phyloP scores from a whole-genome alignment of 164 flowering plant species.

The Taxillus chinensis region DNA sequence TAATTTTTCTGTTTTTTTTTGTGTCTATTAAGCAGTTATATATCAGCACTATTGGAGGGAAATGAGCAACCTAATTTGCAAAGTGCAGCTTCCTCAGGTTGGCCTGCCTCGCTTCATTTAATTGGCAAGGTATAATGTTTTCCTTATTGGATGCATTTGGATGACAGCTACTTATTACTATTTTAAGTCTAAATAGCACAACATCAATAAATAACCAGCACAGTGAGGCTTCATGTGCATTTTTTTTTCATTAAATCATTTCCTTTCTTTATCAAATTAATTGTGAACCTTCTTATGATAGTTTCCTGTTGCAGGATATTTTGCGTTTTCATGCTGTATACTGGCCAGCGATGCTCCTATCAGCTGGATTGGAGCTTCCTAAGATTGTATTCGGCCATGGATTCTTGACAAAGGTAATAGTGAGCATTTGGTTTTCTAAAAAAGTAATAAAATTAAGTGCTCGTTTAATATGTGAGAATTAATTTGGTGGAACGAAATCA shows the following conservation, averaged over 20 bases:
- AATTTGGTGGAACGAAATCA: too few relatives aligned
- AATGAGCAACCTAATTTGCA: slow-evolving; percentile 46
- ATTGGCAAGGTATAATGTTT: slow-evolving; percentile 73
- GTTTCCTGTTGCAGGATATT: slow-evolving; percentile 58
- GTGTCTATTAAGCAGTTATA: slow-evolving; percentile 40
- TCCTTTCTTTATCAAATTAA: background rate
- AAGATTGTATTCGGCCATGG: slow-evolving; percentile 95
- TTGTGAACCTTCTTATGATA: background rate
- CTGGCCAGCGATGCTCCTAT: slow-evolving; percentile 99
- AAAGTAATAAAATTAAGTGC: too few relatives aligned
- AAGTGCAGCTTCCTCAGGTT: slow-evolving; percentile 63
- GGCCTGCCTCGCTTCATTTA: slow-evolving; percentile 94
- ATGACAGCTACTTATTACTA: too few relatives aligned
- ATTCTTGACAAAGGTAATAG: slow-evolving; percentile 81
- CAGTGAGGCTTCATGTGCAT: background rate
- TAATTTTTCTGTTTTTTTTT: background rate
- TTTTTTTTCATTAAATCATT: background rate
- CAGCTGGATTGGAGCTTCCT: slow-evolving; percentile 83
- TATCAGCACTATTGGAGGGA: slow-evolving; percentile 66
- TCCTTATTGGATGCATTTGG: background rate
- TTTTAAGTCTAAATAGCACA: too few relatives aligned
- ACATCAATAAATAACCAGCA: background rate
- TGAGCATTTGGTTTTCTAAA: too few relatives aligned
- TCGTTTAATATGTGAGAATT: too few relatives aligned
- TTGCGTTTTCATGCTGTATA: slow-evolving; percentile 96